phyloP scores from a whole-genome alignment of 2,329 filamentous ascomycete genomes.

The Aspergillus transmontanensis region DNA sequence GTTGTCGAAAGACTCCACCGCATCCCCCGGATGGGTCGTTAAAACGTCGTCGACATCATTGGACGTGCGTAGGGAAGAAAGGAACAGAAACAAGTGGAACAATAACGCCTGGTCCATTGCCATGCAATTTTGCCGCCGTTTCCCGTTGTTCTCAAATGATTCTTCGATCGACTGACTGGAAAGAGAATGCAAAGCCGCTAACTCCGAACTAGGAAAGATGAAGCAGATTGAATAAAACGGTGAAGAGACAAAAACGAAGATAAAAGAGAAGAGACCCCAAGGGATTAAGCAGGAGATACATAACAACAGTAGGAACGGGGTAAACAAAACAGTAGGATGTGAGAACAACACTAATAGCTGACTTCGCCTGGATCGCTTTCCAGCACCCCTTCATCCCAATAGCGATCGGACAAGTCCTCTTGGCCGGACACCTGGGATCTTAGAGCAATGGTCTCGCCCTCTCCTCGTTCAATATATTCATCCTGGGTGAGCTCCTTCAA shows the following conservation, averaged over 20 bases:
- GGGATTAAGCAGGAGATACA: constrained; percentile 8
- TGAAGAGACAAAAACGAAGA: constrained; percentile 9
- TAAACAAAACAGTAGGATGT: constrained; percentile 6
- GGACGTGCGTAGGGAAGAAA: constrained; percentile 13
- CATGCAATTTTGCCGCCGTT: constrained; percentile 24
- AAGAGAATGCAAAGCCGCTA: constrained; percentile 14
- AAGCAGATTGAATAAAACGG: constrained; percentile 9
- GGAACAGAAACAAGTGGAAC: constrained; percentile 11
- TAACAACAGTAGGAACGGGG: constrained; percentile 11
- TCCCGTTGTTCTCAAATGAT: constrained; percentile 7
- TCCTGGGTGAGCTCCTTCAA: constrained; percentile 69
- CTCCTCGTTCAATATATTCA: constrained; percentile 47
- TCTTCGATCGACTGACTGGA: constrained; percentile 9
- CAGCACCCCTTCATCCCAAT: constrained; percentile 46
- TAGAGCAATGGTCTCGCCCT: constrained; percentile 44
- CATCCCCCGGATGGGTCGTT: constrained; percentile 14
- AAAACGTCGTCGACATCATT: constrained; percentile 19
- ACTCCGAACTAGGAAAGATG: constrained; percentile 18
- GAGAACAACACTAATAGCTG: constrained; percentile 36
- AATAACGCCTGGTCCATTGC: constrained; percentile 18
- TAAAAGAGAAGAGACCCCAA: neutral
- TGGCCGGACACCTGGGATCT: constrained; percentile 36
- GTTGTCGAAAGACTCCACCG: constrained; percentile 15
- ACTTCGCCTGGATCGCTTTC: constrained; percentile 48
- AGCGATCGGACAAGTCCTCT: constrained; percentile 34